Conservation (phyloP, 176 grass and related monocot genomes). For the Phyllostachys edulis region DNA sequence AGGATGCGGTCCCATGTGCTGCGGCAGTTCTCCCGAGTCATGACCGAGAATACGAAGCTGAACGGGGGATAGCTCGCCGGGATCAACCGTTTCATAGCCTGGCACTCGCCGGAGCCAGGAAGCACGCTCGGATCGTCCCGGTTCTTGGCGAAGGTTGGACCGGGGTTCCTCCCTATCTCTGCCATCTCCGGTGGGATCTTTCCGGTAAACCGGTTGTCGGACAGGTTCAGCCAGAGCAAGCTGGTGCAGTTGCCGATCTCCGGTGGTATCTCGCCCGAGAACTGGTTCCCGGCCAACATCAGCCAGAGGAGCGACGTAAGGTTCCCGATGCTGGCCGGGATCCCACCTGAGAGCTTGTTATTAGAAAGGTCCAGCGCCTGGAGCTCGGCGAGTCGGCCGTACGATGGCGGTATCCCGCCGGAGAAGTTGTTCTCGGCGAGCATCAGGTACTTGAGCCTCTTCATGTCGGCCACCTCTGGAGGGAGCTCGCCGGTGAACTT, state of each 20-base stretch:
- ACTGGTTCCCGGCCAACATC: slow-evolving; percentile 77
- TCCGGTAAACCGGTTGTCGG: slow-evolving; percentile 56
- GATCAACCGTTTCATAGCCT: slow-evolving; percentile 78
- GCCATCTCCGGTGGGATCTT: slow-evolving; percentile 62
- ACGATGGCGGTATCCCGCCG: slow-evolving; percentile 49
- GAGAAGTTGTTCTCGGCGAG: slow-evolving; percentile 66
- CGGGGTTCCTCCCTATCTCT: slow-evolving; percentile 58
- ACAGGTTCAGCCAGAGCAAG: slow-evolving; percentile 89
- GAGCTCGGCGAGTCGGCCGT: slow-evolving; percentile 50
- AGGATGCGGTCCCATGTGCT: slow-evolving; percentile 60
- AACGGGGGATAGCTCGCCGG: slow-evolving; percentile 86
- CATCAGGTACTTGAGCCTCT: slow-evolving; percentile 63
- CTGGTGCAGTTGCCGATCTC: slow-evolving; percentile 82
- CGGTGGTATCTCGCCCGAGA: slow-evolving; percentile 64
- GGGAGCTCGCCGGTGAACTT: slow-evolving; percentile 57
- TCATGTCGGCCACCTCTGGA: slow-evolving; percentile 49
- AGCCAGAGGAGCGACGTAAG: slow-evolving; percentile 91
- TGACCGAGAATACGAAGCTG: slow-evolving; percentile 71
- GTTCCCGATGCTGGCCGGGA: slow-evolving; percentile 63
- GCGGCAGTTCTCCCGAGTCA: slow-evolving; percentile 72
- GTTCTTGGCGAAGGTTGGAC: slow-evolving; percentile 66
- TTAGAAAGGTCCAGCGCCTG: slow-evolving; percentile 76
- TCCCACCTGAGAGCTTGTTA: slow-evolving; percentile 53
- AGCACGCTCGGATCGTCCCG: neutral
- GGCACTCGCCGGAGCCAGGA: slow-evolving; percentile 77